Conservation (phyloP, 2,329 filamentous ascomycete species). For the Cladophialophora yegresii region DNA sequence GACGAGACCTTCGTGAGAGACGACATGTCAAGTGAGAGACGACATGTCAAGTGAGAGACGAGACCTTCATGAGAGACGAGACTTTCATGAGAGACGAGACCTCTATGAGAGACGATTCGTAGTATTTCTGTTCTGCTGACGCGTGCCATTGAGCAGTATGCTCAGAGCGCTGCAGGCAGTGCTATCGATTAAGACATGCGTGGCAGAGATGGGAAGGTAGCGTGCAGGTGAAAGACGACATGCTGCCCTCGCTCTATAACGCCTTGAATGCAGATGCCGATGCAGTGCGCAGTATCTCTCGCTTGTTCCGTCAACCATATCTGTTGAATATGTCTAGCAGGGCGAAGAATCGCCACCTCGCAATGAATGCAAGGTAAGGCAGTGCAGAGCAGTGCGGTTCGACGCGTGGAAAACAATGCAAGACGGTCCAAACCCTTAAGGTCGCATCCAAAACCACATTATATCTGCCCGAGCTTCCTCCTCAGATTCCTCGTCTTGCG, state of each 20-base stretch:
- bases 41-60: too few relatives aligned
- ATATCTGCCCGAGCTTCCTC: conserved; percentile 71
- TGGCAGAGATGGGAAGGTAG: not conserved
- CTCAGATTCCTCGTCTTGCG: conserved; percentile 84
- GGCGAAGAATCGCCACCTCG: not conserved
- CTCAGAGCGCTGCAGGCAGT: not conserved
- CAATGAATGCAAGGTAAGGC: not conserved
- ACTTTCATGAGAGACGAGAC: not conserved
- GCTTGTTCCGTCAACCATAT: not conserved
- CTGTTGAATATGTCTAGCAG: not conserved
- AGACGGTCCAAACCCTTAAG: not conserved
- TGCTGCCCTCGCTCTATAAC: not conserved
- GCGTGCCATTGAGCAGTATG: not conserved
- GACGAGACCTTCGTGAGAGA: not conserved
- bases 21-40: too few relatives aligned
- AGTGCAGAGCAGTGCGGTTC: not conserved
- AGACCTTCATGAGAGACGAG: too few relatives aligned
- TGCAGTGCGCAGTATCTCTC: not conserved
- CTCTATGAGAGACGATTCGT: not conserved
- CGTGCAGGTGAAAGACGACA: not conserved
- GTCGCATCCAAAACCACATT: conserved; percentile 3
- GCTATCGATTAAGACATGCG: not conserved
- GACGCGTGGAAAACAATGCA: not conserved
- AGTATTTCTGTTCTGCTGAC: not conserved
- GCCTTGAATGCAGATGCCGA: not conserved